Evolutionary conservation across 805 yeast genomes (phyloP), one percentile per base, ranked within the genome.

Genomic region (Yarrowia porcina): DNA sequence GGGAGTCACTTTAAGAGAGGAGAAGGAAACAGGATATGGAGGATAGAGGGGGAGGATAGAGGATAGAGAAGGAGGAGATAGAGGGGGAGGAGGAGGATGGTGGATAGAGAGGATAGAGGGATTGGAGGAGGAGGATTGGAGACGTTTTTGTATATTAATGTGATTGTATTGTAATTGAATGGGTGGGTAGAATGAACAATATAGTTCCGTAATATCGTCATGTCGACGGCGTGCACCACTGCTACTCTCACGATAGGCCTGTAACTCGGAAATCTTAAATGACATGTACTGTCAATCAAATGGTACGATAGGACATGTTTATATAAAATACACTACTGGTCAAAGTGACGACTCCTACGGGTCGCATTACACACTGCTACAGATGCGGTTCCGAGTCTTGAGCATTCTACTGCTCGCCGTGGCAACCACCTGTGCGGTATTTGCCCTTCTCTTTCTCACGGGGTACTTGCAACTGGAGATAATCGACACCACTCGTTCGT

Each of bases 111-210:
- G 13, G 25, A 21, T n/a, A n/a, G n/a, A n/a, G n/a, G n/a, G n/a
- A n/a, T 20, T 20, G 27, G 30, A 11, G 30, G 32, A 20, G 32
- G 49, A n/a, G 21, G 11, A 21, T 18, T 7, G 13, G 44, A 45
- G 50, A 18, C 50, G 36, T 45, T 45, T 45, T 45, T 45, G 52
- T 45, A 45, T 45, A 45, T 45, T 45, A 45, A 45, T 41, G 28
- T 41, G 15, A 41, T 45, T 45, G 35, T 27, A 45, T 45, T 45
- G 52, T 45, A 45, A 45, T 45, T 30, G 15, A 21, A 4, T 21
- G 17, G 45, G n/a, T n/a, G n/a, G n/a, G n/a, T n/a, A n/a, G n/a
- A n/a, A n/a, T n/a, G n/a, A n/a, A n/a, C n/a, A n/a, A n/a, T n/a
- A n/a, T n/a, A n/a, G n/a, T n/a, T n/a, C n/a, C n/a, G n/a, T n/a